phyloP scores from a whole-genome alignment of 768 basidiomycete genomes.

The Leucosporidium yakuticum region DNA sequence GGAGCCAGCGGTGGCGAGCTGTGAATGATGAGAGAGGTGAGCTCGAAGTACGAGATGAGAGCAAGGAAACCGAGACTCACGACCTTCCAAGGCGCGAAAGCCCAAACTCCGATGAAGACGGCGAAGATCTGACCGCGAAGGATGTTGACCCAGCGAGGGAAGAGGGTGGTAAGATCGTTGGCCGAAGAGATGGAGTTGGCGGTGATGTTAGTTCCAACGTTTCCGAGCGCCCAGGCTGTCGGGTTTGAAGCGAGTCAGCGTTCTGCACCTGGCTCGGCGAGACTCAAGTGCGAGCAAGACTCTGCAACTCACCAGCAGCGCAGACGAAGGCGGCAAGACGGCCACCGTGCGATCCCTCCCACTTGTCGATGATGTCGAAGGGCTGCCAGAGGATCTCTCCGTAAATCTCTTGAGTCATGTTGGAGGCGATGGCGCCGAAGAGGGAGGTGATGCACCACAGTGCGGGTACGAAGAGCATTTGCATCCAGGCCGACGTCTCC shows the following conservation, averaged over 20 bases:
- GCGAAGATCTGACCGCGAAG: conserved; percentile 59
- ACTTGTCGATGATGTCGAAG: conserved; percentile 25
- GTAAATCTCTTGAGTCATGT: conserved; percentile 31
- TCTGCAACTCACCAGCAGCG: conserved; percentile 10
- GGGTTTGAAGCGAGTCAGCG: conserved; percentile 32
- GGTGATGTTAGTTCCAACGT: conserved; percentile 24
- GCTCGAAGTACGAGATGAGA: too few species aligned
- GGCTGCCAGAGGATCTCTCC: conserved; percentile 23
- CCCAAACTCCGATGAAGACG: conserved; percentile 57
- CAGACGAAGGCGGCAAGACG: conserved; percentile 29
- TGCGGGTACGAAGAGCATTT: conserved; percentile 35
- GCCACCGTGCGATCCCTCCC: conserved; percentile 12
- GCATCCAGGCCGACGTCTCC: conserved; percentile 10
- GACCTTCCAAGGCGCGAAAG: conserved; percentile 31
- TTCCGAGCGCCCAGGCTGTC: conserved; percentile 24
- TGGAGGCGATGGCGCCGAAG: conserved; percentile 34
- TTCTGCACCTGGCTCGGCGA: conserved; percentile 34
- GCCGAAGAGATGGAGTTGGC: conserved; percentile 22
- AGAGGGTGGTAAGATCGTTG: conserved; percentile 12
- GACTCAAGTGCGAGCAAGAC: conserved; percentile 27
- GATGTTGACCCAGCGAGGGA: conserved; percentile 63
- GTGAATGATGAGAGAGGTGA: too few species aligned
- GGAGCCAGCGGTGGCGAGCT: conserved; percentile 15
- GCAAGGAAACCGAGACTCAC: too few species aligned
- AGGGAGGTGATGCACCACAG: conserved; percentile 30